Evolutionary conservation across 2,329 filamentous ascomycete species (phyloP), one percentile per base, ranked within the genome.

Genomic region (Ophiocordyceps sinensis): DNA sequence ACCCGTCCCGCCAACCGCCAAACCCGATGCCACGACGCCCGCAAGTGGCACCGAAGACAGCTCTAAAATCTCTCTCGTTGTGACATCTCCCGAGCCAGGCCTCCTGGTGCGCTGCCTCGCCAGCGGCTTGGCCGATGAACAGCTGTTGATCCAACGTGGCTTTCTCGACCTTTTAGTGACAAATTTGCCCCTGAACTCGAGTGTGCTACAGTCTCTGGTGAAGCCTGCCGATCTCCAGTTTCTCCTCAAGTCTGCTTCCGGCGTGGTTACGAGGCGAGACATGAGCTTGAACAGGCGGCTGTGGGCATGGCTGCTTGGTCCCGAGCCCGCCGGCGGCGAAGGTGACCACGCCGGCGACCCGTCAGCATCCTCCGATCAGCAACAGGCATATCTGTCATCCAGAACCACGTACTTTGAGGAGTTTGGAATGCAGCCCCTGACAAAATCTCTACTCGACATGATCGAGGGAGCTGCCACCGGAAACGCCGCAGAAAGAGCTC

Each of bases 251-350:
- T 85, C 89, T 14, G 88, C 89, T 6, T 79, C 79, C n/a, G 79
- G 84, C 2, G 88, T 98, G 17, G 86, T 96, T 1, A 79, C 79
- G 17, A 75, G 91, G 39, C 77, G 88, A 60, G 91, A 98, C 48
- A 98, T 98, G 91, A 94, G 89, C 55, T 66, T 98, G 38, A 98
- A 98, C 57, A 72, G 91, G 51, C 77, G 91, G 31, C 65, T 98
- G n/a, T 96, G 89, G 87, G 78, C 84, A 36, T 98, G 91, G 91
- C 79, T 96, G 45, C 69, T 98, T 2, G 91, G 91, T 0, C 88
- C 88, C 3, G 85, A 74, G 39, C 73, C 73, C 35, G 51, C 67
- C 38, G 52, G 62, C 19, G 51, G 61, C 41, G 70, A 79, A 44
- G 51, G 64, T 19, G 71, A 79, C 39, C 62, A 59, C 13, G 60